These are phyloP conservation scores for Penicillium sclerotiorum DNA, from an alignment of 2,329 filamentous ascomycete genomes.

Conservation along the genomic window DNA sequence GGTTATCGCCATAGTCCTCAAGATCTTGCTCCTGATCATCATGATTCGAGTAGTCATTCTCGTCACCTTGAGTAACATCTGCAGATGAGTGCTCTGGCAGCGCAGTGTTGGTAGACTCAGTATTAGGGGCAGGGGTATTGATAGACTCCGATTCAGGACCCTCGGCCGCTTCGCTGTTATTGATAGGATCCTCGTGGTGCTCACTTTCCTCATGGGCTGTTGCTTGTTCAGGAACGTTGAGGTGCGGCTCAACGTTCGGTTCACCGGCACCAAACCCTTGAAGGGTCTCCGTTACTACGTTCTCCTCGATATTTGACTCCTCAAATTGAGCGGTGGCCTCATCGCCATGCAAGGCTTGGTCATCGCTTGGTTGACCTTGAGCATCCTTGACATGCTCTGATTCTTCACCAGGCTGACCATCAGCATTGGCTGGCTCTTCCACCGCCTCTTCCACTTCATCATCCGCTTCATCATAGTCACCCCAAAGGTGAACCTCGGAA, in stretches of 20 bases:
- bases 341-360: background rate
- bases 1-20: constrained; percentile 11
- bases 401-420: constrained; percentile 20
- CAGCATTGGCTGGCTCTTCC: constrained; percentile 18
- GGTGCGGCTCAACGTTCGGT: background rate
- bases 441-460: constrained; percentile 32
- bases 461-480: constrained; percentile 53
- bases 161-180: constrained; percentile 20
- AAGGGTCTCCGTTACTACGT: background rate
- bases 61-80: constrained; percentile 9
- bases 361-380: constrained; percentile 6
- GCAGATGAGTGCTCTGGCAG: constrained; percentile 16
- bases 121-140: constrained; percentile 28
- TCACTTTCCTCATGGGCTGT: constrained; percentile 16
- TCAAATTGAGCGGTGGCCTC: background rate
- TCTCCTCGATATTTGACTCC: background rate
- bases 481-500: constrained; percentile 49
- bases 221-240: constrained; percentile 14
- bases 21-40: constrained; percentile 39
- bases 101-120: constrained; percentile 18
- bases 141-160: constrained; percentile 34
- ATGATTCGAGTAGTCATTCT: constrained; percentile 15
- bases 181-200: background rate
- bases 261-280: background rate
- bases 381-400: constrained; percentile 19